These are phyloP conservation scores for Flagelloscypha sp. DNA, from an alignment of 768 basidiomycete genomes.

Conservation along the genomic window DNA sequence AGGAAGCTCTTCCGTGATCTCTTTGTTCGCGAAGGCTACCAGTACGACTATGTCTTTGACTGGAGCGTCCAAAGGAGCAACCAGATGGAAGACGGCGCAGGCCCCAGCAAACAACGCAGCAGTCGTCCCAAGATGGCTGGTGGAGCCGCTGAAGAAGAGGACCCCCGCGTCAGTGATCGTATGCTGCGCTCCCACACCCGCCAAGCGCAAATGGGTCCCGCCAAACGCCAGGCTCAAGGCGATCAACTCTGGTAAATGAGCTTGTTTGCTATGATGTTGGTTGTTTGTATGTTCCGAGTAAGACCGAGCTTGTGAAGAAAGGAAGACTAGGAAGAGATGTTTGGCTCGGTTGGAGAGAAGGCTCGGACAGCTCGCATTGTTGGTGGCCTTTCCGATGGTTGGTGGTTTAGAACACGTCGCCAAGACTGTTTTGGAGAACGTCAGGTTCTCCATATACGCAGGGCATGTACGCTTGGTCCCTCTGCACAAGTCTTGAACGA, in stretches of 20 bases:
- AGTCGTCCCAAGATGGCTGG: constrained; percentile 54
- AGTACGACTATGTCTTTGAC: constrained; percentile 52
- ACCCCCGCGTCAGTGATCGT: constrained; percentile 71
- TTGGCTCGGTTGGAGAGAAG: constrained; percentile 23
- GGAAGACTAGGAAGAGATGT: constrained; percentile 36
- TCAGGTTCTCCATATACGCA: constrained; percentile 26
- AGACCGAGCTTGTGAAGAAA: constrained; percentile 39
- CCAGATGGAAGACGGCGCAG: constrained; percentile 35
- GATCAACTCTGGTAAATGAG: constrained; percentile 47
- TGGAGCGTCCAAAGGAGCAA: constrained; percentile 47
- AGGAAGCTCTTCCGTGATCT: constrained; percentile 45
- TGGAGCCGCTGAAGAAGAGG: constrained; percentile 73
- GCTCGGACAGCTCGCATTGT: too few species aligned
- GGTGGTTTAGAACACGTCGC: constrained; percentile 20
- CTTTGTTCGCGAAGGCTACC: constrained; percentile 40
- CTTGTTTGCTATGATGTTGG: constrained; percentile 13
- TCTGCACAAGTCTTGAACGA: too few species aligned
- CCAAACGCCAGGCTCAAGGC: constrained; percentile 37
- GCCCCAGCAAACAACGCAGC: constrained; percentile 28
- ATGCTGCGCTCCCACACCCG: constrained; percentile 62
- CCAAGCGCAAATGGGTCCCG: constrained; percentile 43
- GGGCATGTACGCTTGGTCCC: constrained; percentile 22
- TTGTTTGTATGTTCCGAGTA: constrained; percentile 35
- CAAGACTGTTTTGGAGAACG: constrained; percentile 29
- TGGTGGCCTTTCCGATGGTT: constrained; percentile 27